Conservation (phyloP, 495 filamentous ascomycete genomes). For the Friedmanniomyces endolithicus region DNA sequence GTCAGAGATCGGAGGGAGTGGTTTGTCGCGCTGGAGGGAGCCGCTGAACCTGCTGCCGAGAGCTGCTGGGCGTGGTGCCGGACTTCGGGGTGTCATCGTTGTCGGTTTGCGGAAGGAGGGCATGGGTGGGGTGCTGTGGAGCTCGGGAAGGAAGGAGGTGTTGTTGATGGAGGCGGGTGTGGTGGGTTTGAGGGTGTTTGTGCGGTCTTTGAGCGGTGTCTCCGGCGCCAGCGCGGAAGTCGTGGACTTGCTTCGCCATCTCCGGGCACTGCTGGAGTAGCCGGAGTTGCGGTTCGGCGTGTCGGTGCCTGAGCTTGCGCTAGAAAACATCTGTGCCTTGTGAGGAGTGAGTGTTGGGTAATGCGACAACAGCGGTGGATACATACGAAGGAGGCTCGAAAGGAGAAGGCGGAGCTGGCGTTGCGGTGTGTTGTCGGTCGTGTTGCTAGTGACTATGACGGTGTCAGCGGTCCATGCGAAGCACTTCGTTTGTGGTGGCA, state of each 20-base stretch:
- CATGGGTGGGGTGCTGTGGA: constrained; percentile 15
- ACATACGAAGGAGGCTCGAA: not conserved
- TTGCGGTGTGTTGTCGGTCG: not conserved
- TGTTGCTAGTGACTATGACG: not conserved
- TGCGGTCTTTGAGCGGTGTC: constrained; percentile 3
- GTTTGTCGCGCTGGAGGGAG: not conserved
- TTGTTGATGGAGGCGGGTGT: not conserved
- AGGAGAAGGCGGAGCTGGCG: not conserved
- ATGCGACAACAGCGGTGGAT: not conserved
- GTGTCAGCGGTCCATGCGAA: not conserved
- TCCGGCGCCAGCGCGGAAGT: not conserved
- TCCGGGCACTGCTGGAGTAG: not conserved
- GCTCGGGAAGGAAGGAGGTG: constrained; percentile 10
- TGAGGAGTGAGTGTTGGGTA: not conserved
- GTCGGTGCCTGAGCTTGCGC: not conserved
- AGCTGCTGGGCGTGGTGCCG: not conserved
- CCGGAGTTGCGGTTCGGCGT: not conserved
- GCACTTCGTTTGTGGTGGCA: not conserved
- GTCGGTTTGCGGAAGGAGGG: constrained; percentile 13
- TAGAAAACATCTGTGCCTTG: constrained; percentile 4
- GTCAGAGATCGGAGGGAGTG: not conserved
- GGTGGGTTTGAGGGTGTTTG: not conserved
- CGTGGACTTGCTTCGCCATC: constrained; percentile 1
- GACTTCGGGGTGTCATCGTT: not conserved
- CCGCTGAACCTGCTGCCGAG: not conserved